These are phyloP conservation scores for Amniculicola lignicola DNA, from an alignment of 495 filamentous ascomycete genomes.

Conservation along the genomic window DNA sequence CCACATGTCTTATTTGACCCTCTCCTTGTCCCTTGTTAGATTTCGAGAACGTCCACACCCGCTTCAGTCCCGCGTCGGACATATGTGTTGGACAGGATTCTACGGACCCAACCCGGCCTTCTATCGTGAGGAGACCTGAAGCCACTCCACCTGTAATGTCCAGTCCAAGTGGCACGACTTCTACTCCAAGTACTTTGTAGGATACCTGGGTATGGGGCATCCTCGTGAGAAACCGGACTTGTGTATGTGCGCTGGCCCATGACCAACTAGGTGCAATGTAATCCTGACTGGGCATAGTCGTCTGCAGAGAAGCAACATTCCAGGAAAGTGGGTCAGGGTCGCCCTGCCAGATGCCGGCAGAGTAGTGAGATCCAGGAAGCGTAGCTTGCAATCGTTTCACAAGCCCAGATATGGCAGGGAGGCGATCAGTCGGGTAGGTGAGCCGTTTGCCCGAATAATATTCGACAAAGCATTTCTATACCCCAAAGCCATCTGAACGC, in stretches of 20 bases:
- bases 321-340: neutral
- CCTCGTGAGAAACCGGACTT: neutral
- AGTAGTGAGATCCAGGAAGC: neutral
- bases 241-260: neutral
- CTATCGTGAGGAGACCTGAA: neutral
- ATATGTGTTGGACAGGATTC: too few species aligned
- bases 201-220: neutral
- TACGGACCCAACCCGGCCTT: neutral
- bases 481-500: neutral
- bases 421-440: slow-evolving; percentile 5
- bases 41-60: too few species aligned
- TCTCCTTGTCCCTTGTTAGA: too few species aligned
- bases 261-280: slow-evolving; percentile 13
- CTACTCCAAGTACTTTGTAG: neutral
- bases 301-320: neutral
- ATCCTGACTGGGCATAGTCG: neutral
- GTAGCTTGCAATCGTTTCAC: neutral
- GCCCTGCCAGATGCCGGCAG: slow-evolving; percentile 3
- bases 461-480: slow-evolving; percentile 2
- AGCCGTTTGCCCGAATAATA: slow-evolving; percentile 3
- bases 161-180: neutral
- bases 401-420: slow-evolving; percentile 14
- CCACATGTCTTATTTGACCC: too few species aligned
- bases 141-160: neutral
- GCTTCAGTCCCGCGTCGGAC: too few species aligned